These are phyloP conservation scores for Sporothrix variecibatus DNA, from an alignment of 2,329 filamentous ascomycete genomes.

Conservation along the genomic window DNA sequence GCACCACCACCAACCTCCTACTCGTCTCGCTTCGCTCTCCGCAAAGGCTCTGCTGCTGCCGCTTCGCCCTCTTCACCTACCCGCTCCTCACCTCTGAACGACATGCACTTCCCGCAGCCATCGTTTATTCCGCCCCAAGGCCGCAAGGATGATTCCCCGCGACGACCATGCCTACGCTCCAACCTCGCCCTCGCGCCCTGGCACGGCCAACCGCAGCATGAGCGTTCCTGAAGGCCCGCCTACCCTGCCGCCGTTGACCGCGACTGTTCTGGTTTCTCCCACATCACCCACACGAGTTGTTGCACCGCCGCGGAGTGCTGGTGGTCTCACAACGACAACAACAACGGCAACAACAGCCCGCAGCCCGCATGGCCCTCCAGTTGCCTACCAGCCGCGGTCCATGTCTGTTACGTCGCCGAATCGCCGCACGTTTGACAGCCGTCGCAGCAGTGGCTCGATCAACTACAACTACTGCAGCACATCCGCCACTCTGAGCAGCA, in stretches of 20 bases:
- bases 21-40: slow-evolving; percentile 31
- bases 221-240: slow-evolving; percentile 16
- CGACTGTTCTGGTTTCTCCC: neutral
- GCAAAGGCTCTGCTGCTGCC: slow-evolving; percentile 23
- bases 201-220: slow-evolving; percentile 8
- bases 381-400: slow-evolving; percentile 10
- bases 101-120: slow-evolving; percentile 49
- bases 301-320: neutral
- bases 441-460: slow-evolving; percentile 21
- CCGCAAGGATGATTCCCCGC: slow-evolving; percentile 58
- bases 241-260: neutral
- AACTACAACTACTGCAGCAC: slow-evolving; percentile 23
- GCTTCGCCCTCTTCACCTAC: slow-evolving; percentile 34
- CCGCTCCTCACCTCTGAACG: neutral
- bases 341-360: neutral
- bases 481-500: slow-evolving; percentile 23
- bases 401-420: slow-evolving; percentile 16
- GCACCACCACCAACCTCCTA: slow-evolving; percentile 5
- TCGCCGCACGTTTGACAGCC: slow-evolving; percentile 18
- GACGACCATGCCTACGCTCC: slow-evolving; percentile 43
- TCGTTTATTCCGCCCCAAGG: slow-evolving; percentile 61
- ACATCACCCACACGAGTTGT: neutral
- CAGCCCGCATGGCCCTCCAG: slow-evolving; percentile 7
- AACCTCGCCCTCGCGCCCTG: slow-evolving; percentile 19
- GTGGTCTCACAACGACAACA: neutral